Base-by-base conservation (phyloP, 257 asterid species). In the Nicotiana otophora region DNA sequence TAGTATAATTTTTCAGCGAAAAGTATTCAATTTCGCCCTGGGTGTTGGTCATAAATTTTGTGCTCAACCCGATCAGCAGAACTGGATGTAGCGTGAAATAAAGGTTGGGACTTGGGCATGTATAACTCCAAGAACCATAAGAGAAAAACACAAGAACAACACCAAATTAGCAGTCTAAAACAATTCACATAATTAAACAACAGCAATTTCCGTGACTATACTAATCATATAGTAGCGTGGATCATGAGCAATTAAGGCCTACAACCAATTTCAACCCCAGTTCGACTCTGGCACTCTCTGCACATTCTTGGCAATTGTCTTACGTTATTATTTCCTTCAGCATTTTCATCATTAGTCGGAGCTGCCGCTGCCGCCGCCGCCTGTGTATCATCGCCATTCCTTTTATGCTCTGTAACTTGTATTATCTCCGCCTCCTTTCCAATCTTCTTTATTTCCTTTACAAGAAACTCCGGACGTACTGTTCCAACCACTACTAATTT, bases 401-500 rank as follows among this genome's bases (percentile, higher is more conserved):
- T 31, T 11, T 16, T 11, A 17, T 70, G 58, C 46, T 70, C 34
- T 70, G n/a, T 70, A 26, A 70, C 78, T 42, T 11, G 5, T 28
- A 70, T 4, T 10, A 70, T 42, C 11, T 70, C 78, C 1, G 23
- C 58, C 34, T 70, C 78, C 58, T 70, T 70, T 70, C 58, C 34
- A 10, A 70, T 70, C 20, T 42, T 70, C 46, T 28, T 39, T 70
- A 70, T 70, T 70, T 70, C 78, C 34, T 70, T 70, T 42, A 70
- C 78, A 42, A 70, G 78, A 42, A 70, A 70, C 16, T 70, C 78
- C 3, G 78, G 78, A 20, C 78, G 78, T 42, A 70, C 78, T 11
- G 78, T 70, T 1, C 78, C 78, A 70, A 70, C 28, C 1, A 70
- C 78, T 5, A 42, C 15, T 42, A 70, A 10, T 70, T 70, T 70